These are phyloP conservation scores for Naganishia liquefaciens DNA, from an alignment of 1,284 basidiomycete genomes.

Conservation along the genomic window DNA sequence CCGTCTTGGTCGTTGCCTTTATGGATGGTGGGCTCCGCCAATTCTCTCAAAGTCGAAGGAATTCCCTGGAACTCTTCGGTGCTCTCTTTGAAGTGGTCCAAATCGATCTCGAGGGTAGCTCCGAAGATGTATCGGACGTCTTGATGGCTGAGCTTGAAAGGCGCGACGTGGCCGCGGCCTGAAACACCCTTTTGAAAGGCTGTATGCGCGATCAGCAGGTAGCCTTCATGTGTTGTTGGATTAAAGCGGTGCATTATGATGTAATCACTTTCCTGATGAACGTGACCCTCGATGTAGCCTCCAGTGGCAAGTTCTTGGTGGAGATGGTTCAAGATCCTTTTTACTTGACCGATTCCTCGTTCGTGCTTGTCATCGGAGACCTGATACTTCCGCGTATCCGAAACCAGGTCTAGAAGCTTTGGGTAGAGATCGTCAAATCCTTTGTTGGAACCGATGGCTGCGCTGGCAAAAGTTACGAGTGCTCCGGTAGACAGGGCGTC, in stretches of 20 bases:
- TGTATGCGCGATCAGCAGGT: conserved; percentile 83
- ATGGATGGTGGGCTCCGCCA: conserved; percentile 57
- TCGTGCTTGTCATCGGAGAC: conserved; percentile 57
- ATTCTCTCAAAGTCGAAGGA: conserved; percentile 67
- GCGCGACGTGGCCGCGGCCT: conserved; percentile 74
- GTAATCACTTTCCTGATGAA: conserved; percentile 93
- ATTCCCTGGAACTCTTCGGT: conserved; percentile 68
- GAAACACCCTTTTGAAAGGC: conserved; percentile 78
- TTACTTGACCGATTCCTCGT: conserved; percentile 68
- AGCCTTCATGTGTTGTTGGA: conserved; percentile 85
- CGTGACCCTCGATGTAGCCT: conserved; percentile 83
- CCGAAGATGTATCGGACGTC: conserved; percentile 78
- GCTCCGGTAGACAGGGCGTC: conserved; percentile 90
- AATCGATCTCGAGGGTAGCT: conserved; percentile 67
- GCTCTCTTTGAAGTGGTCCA: conserved; percentile 64
- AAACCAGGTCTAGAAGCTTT: conserved; percentile 80
- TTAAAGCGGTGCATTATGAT: conserved; percentile 88
- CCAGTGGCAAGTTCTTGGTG: conserved; percentile 84
- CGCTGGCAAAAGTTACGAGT: conserved; percentile 79
- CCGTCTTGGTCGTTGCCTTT: conserved; percentile 65
- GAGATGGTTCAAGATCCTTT: conserved; percentile 79
- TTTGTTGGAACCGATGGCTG: conserved; percentile 86
- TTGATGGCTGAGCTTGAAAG: conserved; percentile 77
- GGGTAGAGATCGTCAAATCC: conserved; percentile 97
- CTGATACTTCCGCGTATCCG: conserved; percentile 77